A percentile compares a stretch with the other conserved stretches of the same genome.
Conservation (phyloP, 768 basidiomycete species). For the Phylloporus arenicola region DNA sequence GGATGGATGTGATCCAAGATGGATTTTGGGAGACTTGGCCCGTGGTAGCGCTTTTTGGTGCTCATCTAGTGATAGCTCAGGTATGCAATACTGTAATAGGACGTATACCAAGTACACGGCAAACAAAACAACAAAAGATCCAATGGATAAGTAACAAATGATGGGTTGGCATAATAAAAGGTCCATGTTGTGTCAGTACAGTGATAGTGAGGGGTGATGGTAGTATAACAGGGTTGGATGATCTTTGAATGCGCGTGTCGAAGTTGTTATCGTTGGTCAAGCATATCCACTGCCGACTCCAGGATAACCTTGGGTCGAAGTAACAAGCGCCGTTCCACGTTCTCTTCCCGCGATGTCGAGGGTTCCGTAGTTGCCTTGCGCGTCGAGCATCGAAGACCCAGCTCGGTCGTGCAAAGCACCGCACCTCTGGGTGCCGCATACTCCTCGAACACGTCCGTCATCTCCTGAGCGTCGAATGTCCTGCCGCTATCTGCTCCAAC, state of each 20-base stretch:
- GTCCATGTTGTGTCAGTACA: slow-evolving; percentile 13
- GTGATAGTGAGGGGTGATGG: neutral
- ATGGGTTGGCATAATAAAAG: slow-evolving; percentile 7
- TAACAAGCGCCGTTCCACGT: slow-evolving; percentile 53
- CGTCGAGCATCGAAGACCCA: slow-evolving; percentile 65
- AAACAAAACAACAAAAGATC: slow-evolving; percentile 1
- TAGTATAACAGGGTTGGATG: neutral
- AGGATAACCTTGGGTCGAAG: slow-evolving; percentile 72
- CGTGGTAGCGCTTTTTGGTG: slow-evolving; percentile 8
- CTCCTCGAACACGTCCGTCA: slow-evolving; percentile 62
- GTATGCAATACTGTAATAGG: neutral
- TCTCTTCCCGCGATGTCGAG: slow-evolving; percentile 33
- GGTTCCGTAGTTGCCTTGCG: slow-evolving; percentile 30
- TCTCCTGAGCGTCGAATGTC: slow-evolving; percentile 44
- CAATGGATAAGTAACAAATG: slow-evolving; percentile 5
- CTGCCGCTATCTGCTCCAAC: slow-evolving; percentile 53
- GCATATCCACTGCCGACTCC: slow-evolving; percentile 58
- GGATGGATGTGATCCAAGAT: slow-evolving; percentile 23
- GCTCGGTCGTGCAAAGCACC: slow-evolving; percentile 65
- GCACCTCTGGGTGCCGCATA: slow-evolving; percentile 45
- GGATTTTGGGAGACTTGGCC: slow-evolving; percentile 26
- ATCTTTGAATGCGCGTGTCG: neutral
- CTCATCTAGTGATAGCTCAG: slow-evolving; percentile 9
- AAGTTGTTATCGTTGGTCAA: slow-evolving; percentile 33
- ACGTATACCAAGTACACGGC: slow-evolving; percentile 4